Percentiles rank a stretch among this genome's conserved stretches.
Conservation (phyloP, 2,329 filamentous ascomycete species). For the Penicillium sp. region DNA sequence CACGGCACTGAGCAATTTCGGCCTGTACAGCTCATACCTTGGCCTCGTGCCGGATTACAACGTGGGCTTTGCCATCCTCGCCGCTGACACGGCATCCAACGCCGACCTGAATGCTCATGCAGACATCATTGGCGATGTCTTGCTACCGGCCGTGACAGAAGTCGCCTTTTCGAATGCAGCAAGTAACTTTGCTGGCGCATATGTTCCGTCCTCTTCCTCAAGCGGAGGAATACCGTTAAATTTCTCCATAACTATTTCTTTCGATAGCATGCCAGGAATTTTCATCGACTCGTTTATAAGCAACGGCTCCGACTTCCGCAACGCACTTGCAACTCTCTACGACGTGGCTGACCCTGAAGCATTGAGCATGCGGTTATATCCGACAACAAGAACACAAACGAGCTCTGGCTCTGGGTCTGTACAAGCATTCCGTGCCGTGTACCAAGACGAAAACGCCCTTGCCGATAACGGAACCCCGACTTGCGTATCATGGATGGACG, state of each 20-base stretch:
- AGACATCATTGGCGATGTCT: not conserved
- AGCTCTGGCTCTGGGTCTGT: no score
- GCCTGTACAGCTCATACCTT: no score
- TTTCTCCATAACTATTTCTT: not conserved
- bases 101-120: conserved; percentile 2
- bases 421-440: conserved; percentile 17
- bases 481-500: conserved; percentile 25
- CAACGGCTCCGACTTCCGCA: not conserved
- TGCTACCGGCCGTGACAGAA: not conserved
- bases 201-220: not conserved
- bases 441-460: conserved; percentile 22
- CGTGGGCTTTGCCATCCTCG: not conserved
- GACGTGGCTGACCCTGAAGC: not conserved
- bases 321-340: not conserved
- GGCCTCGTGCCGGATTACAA: not conserved
- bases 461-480: conserved; percentile 23
- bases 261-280: not conserved
- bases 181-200: not conserved
- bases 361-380: not conserved
- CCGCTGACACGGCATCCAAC: not conserved
- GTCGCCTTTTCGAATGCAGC: not conserved
- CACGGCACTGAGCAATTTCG: no score
- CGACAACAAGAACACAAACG: not conserved
- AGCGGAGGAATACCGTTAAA: not conserved
- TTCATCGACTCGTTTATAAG: not conserved